These are phyloP conservation scores for Silene conica DNA, from an alignment of 148 eudicot genomes.

Conservation along the genomic window DNA sequence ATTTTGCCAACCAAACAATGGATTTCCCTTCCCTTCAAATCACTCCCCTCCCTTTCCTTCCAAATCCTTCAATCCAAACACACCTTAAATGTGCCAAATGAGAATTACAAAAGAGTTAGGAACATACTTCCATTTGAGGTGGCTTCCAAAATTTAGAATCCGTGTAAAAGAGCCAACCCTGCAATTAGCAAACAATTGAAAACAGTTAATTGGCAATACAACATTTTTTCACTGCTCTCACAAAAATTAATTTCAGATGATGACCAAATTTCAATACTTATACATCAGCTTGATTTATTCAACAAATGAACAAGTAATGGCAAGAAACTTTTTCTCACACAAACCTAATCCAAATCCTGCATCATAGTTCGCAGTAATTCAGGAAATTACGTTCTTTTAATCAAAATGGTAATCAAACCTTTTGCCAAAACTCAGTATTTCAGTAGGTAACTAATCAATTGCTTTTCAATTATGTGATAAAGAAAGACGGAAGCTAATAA, in stretches of 20 bases:
- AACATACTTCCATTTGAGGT: slow-evolving; percentile 88
- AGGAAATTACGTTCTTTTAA: background rate
- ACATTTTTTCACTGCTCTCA: background rate
- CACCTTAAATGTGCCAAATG: background rate
- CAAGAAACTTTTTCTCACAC: background rate
- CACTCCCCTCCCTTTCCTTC: too few relatives aligned
- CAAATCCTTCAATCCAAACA: too few relatives aligned
- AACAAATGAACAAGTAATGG: background rate
- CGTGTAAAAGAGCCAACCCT: slow-evolving; percentile 99
- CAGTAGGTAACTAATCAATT: background rate
- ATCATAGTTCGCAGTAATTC: background rate
- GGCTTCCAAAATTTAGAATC: slow-evolving; percentile 94
- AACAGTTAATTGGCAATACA: background rate
- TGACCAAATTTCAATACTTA: background rate
- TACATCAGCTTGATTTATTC: background rate
- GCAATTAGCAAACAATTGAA: slow-evolving; percentile 25
- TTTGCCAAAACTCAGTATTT: slow-evolving; percentile 4
- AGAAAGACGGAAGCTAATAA: background rate
- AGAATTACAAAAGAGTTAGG: slow-evolving; percentile 10
- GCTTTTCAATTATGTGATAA: background rate
- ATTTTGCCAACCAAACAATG: too few relatives aligned
- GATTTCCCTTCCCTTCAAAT: too few relatives aligned
- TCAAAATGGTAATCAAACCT: background rate
- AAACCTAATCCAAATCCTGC: background rate
- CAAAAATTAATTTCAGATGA: background rate